Evolutionary conservation across 345 rosid genomes (phyloP).

Genomic region (Sapria himalayana): DNA sequence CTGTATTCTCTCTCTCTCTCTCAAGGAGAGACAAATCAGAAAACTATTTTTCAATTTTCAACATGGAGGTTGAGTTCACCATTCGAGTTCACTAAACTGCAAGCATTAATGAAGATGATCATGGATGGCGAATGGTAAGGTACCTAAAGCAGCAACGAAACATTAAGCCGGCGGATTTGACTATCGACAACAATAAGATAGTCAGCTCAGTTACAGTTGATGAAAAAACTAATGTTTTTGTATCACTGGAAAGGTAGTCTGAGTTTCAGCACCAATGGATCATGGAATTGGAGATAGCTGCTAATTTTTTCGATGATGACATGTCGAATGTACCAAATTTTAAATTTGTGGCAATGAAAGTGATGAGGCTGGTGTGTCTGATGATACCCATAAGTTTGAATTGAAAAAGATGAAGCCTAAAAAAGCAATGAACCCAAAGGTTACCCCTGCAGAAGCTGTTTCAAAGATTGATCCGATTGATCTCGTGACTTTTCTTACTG

Average conservation of each 20-base stretch:
- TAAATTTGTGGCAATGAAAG: slow-evolving; percentile 21
- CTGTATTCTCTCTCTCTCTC: too few relatives aligned
- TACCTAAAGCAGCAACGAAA: slow-evolving; percentile 41
- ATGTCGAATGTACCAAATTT: slow-evolving; percentile 14
- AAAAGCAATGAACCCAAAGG: slow-evolving; percentile 54
- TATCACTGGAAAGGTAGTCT: slow-evolving; percentile 25
- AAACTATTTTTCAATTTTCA: too few relatives aligned
- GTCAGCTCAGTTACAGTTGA: slow-evolving; percentile 12
- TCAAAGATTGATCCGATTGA: slow-evolving; percentile 32
- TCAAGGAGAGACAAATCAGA: too few relatives aligned
- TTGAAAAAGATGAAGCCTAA: slow-evolving; percentile 24
- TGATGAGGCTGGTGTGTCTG: slow-evolving; percentile 17
- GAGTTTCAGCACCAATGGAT: slow-evolving; percentile 32
- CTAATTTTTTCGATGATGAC: slow-evolving; percentile 9
- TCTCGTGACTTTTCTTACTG: slow-evolving; percentile 33
- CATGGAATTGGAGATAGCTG: slow-evolving; percentile 14
- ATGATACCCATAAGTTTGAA: slow-evolving; percentile 15
- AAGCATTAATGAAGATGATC: too few relatives aligned
- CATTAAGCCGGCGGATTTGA: slow-evolving; percentile 14
- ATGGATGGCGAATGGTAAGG: slow-evolving; percentile 60
- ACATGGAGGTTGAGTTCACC: too few relatives aligned
- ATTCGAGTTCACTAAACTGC: too few relatives aligned
- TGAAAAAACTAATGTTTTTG: slow-evolving; percentile 20
- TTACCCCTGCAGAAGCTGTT: slow-evolving; percentile 45
- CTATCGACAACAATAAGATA: neutral